Evolutionary conservation across 345 rosid genomes (phyloP), one percentile per base, ranked within the genome.

Genomic region (Eutrema yunnanense): DNA sequence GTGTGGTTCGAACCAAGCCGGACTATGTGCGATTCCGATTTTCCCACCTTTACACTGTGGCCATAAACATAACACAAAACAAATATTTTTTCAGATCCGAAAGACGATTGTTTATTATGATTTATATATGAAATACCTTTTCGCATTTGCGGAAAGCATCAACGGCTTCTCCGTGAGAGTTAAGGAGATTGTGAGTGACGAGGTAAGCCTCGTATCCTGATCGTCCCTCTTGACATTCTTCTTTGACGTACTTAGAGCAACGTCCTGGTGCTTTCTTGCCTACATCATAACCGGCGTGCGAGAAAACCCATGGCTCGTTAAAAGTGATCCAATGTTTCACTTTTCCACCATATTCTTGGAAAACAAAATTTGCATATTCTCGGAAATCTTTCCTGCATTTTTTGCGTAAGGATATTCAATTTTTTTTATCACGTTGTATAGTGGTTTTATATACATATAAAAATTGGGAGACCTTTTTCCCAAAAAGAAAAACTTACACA

Each of bases 291-390:
- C 58, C 58, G 16, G 58, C 63, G 4, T 62, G 66, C 2, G 75
- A 19, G 19, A 62, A 76, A 12, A 55, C 67, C 77, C 49, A 71
- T 75, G 89, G 89, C 33, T 85, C 86, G 13, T 85, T 85, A 13
- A 85, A 52, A 7, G 86, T 83, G 56, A 76, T 67, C 89, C 89
- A 85, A 46, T 79, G 67, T 34, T 85, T 83, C 8, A 83, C 86
- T 67, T 82, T 69, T 9, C 79, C 86, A 16, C 89, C 89, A 1
- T 67, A 75, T 73, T 51, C 63, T 59, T 68, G 33, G 57, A 75
- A 75, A 0, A 75, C 62, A 52, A 42, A 75, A 0, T 72, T 72
- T 6, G 71, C 74, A n/a, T 67, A 74, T 9, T 74, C 78, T 2
- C 62, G 60, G 46, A 74, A 74, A 52, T 74, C 78, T 12, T 41